phyloP scores from a whole-genome alignment of 2,329 filamentous ascomycete species.

The Penicillium capsulatum region DNA sequence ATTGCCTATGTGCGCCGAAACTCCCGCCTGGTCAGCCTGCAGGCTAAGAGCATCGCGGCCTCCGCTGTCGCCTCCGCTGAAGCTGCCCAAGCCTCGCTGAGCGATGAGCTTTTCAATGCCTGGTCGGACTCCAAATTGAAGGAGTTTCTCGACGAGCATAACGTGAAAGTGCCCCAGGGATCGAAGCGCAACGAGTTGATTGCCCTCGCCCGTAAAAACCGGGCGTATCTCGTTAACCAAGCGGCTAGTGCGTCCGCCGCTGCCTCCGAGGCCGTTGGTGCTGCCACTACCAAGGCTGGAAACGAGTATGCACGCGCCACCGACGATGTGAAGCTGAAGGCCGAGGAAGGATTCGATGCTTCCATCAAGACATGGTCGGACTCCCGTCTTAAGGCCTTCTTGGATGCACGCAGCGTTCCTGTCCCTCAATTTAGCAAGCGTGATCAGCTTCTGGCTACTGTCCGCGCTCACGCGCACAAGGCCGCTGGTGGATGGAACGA shows the following conservation, averaged over 20 bases:
- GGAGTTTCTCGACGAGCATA: conserved; percentile 87
- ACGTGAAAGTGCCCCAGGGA: conserved; percentile 83
- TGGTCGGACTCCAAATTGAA: conserved; percentile 91
- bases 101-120: conserved; percentile 77
- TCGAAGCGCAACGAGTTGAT: conserved; percentile 86
- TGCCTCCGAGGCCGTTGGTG: conserved; percentile 54
- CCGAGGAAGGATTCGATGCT: conserved; percentile 63
- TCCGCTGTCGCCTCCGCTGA: conserved; percentile 63
- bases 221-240: conserved; percentile 54
- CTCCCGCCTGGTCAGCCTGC: conserved; percentile 71
- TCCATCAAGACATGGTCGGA: conserved; percentile 66
- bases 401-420: conserved; percentile 71
- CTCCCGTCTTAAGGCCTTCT: conserved; percentile 70
- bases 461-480: conserved; percentile 69
- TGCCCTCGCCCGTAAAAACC: conserved; percentile 83
- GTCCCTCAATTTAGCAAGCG: conserved; percentile 67
- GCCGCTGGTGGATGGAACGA: conserved; percentile 63
- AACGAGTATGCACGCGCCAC: conserved; percentile 76
- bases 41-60: conserved; percentile 57
- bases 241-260: conserved; percentile 52
- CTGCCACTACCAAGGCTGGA: conserved; percentile 68
- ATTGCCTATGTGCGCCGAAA: conserved; percentile 88
- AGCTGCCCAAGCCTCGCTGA: conserved; percentile 67
- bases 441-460: conserved; percentile 68
- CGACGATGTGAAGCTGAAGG: conserved; percentile 59